Base-by-base conservation (phyloP, 495 filamentous ascomycete genomes). In the Bathelium albidoporum region DNA sequence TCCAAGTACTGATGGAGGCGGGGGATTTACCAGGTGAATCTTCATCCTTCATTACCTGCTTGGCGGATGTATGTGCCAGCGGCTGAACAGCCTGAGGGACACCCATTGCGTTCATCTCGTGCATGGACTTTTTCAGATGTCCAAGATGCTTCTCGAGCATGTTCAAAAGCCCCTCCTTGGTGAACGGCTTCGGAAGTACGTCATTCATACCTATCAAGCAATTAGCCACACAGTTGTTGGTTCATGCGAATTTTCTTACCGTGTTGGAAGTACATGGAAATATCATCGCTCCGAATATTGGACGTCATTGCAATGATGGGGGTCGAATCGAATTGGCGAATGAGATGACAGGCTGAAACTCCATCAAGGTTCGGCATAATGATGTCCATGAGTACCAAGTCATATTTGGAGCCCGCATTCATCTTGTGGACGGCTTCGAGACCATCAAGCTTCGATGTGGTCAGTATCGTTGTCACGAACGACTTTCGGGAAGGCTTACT, bases 301-400 rank as follows among this genome's bases (percentile, higher is more conserved):
- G 94, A 96, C 29, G 94, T 97, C 94, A 98, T 97, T 59, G 94
- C 95, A 64, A 98, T 90, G 69, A 97, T 94, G 16, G 94, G 94
- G 20, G 90, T 91, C 24, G 84, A 80, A 66, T 93, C 86, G 67
- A 92, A 89, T 73, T 96, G 89, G 62, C 95, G 87, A 66, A 98
- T 96, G 63, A 95, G 85, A 70, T 91, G 89, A 58, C 91, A 96
- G 28, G 94, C 94, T 11, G 91, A 95, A 32, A 97, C 91, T 59
- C 94, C 94, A 71, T 97, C 94, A 20, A 98, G 79, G 70, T 93
- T 87, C 18, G 94, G 94, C 93, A 98, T 97, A 64, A 97, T 95
- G 68, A 98, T 97, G 76, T 97, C 95, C 94, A 98, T 98, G 49
- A 97, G 82, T 52, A 98, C 90, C 44, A 98, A 76, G 71, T 97